Evolutionary conservation across 2,329 filamentous ascomycete species (phyloP).

Genomic region (Fusarium protoensiforme): DNA sequence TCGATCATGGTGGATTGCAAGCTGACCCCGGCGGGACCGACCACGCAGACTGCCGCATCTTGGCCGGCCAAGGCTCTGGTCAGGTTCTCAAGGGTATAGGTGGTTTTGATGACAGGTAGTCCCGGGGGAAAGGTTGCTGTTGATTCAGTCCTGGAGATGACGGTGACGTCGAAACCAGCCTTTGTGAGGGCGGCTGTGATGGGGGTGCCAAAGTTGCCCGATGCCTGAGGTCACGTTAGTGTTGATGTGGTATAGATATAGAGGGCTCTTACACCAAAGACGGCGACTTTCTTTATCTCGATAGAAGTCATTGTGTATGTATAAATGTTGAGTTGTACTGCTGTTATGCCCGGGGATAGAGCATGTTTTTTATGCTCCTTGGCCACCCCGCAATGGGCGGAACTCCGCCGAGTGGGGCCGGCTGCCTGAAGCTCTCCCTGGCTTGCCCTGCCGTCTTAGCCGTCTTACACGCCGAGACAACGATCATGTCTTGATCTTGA

Average conservation of each 20-base stretch:
- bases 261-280: conserved; percentile 21
- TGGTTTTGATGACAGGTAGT: background rate
- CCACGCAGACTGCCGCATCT: conserved; percentile 16
- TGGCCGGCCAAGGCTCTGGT: conserved; percentile 9
- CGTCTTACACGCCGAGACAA: background rate
- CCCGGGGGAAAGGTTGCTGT: conserved; percentile 17
- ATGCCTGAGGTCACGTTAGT: conserved; percentile 17
- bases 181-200: conserved; percentile 26
- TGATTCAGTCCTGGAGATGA: conserved; percentile 29
- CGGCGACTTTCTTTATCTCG: conserved; percentile 5
- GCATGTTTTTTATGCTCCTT: background rate
- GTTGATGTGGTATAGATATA: accelerated
- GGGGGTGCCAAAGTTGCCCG: conserved; percentile 32
- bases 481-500: background rate
- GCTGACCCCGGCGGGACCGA: conserved; percentile 21
- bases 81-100: conserved; percentile 4
- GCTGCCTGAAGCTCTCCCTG: background rate
- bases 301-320: conserved; percentile 11
- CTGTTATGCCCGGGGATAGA: background rate
- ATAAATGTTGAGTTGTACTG: background rate
- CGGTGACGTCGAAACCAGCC: conserved; percentile 17
- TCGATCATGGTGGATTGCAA: conserved; percentile 27
- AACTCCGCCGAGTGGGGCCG: background rate
- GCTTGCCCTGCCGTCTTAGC: background rate
- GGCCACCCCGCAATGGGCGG: background rate